Evolutionary conservation across 176 grass and related monocot genomes (phyloP).

Genomic region (Aegilops sharonensis): DNA sequence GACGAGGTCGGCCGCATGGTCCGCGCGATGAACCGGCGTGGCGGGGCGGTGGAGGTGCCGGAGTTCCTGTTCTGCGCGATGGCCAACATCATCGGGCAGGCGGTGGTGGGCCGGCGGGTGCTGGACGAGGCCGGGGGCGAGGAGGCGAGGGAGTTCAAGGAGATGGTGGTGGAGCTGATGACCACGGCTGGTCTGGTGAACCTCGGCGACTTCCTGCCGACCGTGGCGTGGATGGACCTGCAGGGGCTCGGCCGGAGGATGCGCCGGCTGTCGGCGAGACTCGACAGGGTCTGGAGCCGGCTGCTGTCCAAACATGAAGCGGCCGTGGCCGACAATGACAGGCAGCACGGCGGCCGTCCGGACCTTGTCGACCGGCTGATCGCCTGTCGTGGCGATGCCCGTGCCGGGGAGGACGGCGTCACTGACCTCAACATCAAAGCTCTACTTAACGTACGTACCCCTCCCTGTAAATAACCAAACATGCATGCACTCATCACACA

Average conservation of each 20-base stretch:
- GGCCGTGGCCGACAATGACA: neutral
- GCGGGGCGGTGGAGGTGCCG: neutral
- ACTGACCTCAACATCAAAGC: neutral
- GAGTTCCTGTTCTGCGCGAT: neutral
- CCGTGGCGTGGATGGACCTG: neutral
- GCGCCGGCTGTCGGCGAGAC: neutral
- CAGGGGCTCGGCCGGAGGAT: slow-evolving; percentile 2
- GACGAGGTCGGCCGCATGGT: neutral
- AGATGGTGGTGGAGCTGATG: neutral
- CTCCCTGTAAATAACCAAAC: neutral
- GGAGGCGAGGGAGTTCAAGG: neutral
- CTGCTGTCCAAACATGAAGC: neutral
- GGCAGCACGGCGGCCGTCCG: neutral
- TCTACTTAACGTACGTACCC: neutral
- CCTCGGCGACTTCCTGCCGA: neutral
- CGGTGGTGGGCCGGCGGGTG: neutral
- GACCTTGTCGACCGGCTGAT: neutral
- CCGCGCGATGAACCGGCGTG: neutral
- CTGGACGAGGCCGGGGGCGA: neutral
- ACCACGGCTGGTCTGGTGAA: neutral
- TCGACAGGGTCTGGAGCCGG: neutral
- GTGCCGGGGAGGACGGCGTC: neutral
- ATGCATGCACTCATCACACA: neutral
- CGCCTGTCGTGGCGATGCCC: neutral
- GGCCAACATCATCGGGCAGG: neutral